Percentiles rank a stretch among this genome's conserved stretches.
phyloP scores from a whole-genome alignment of 192 early-diverging fungal species.

The Coemansia sp. region DNA sequence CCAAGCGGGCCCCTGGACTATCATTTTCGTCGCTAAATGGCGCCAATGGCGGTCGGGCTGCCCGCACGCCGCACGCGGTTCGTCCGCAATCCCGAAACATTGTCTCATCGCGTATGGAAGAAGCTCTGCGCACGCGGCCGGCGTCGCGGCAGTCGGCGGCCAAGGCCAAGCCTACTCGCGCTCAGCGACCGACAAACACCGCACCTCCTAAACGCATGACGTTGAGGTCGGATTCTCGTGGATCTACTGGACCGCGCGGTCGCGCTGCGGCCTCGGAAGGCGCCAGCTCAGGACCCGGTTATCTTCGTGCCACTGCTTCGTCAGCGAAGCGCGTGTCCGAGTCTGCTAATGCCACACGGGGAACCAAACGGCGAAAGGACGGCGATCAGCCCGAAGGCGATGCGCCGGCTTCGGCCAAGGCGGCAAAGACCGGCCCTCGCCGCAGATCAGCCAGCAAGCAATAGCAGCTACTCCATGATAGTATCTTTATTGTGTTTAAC shows the following conservation, averaged over 20 bases:
- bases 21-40: constrained; percentile 36
- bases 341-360: constrained; percentile 8
- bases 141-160: neutral
- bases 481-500: neutral
- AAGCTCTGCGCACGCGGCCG: constrained; percentile 28
- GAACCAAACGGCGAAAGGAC: constrained; percentile 43
- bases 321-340: constrained; percentile 33
- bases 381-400: constrained; percentile 1
- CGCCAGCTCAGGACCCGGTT: constrained; percentile 29
- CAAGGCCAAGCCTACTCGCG: constrained; percentile 1
- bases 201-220: constrained; percentile 30
- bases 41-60: neutral
- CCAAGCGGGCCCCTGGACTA: constrained; percentile 28
- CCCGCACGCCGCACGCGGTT: constrained; percentile 18
- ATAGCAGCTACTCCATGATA: neutral
- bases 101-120: constrained; percentile 40
- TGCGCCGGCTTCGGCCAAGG: constrained; percentile 10
- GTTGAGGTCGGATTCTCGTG: constrained; percentile 22
- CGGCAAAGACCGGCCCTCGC: constrained; percentile 13
- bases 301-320: constrained; percentile 41
- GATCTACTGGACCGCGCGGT: neutral
- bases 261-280: neutral
- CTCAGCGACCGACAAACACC: constrained; percentile 13
- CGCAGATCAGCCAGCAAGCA: constrained; percentile 21
- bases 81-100: constrained; percentile 31